These are phyloP conservation scores for Moesziomyces parantarcticus DNA, from an alignment of 1,284 basidiomycete species.

Conservation along the genomic window DNA sequence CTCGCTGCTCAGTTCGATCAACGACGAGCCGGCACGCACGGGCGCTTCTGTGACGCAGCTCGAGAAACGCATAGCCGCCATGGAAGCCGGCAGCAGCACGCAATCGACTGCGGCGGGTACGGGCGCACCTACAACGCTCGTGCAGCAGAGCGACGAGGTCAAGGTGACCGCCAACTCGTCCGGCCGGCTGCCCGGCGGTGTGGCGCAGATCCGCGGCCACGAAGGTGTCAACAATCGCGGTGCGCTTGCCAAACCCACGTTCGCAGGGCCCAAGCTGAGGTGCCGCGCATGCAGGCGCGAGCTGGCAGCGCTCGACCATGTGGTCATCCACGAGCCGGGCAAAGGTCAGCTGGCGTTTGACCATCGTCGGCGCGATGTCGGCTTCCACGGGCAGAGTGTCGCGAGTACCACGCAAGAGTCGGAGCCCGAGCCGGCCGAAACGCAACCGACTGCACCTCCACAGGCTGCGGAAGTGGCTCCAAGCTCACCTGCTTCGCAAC, in stretches of 20 bases:
- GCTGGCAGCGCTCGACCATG: conserved; percentile 58
- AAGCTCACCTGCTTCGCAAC: too few species aligned
- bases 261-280: conserved; percentile 45
- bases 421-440: too few species aligned
- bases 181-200: conserved; percentile 51
- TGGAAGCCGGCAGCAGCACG: too few species aligned
- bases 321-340: conserved; percentile 62
- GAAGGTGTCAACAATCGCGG: conserved; percentile 37
- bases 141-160: conserved; percentile 23
- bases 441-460: too few species aligned
- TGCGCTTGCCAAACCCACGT: conserved; percentile 31
- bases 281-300: conserved; percentile 63
- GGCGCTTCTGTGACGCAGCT: too few species aligned
- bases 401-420: not conserved
- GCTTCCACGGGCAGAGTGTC: conserved; percentile 5
- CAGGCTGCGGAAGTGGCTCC: not conserved
- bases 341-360: conserved; percentile 63
- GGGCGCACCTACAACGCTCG: not conserved
- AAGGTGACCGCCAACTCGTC: conserved; percentile 45
- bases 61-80: too few species aligned
- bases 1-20: too few species aligned
- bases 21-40: too few species aligned
- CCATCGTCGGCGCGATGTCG: conserved; percentile 46
- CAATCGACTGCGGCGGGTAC: not conserved
- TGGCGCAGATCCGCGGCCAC: conserved; percentile 41